These are phyloP conservation scores for Xerocomellus amylosporus DNA, from an alignment of 768 basidiomycete genomes.

Conservation along the genomic window DNA sequence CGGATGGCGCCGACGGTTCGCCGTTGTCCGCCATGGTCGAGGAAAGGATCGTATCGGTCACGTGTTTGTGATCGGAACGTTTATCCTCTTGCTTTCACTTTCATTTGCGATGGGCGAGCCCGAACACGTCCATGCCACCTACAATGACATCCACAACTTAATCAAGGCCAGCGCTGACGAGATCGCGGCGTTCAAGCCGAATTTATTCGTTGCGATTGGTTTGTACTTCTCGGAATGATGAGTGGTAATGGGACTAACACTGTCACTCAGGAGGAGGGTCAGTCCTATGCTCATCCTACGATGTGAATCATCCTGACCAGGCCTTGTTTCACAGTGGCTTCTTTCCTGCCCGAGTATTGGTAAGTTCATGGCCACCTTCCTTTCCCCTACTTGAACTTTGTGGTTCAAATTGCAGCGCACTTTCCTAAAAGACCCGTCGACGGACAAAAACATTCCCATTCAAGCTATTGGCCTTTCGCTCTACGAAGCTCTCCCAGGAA, in stretches of 20 bases:
- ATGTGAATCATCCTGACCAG: constrained; percentile 11
- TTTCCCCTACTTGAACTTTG: neutral
- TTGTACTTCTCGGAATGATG: constrained; percentile 18
- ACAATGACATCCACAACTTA: constrained; percentile 91
- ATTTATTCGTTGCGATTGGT: constrained; percentile 84
- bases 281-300: constrained; percentile 34
- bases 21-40: constrained; percentile 16
- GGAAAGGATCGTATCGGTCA: constrained; percentile 8
- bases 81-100: neutral
- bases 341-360: constrained; percentile 92
- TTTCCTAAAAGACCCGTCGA: constrained; percentile 69
- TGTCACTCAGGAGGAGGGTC: constrained; percentile 71
- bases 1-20: constrained; percentile 19
- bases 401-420: constrained; percentile 55
- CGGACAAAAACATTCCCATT: constrained; percentile 81
- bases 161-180: constrained; percentile 63
- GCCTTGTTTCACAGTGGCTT: constrained; percentile 63
- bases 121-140: constrained; percentile 70
- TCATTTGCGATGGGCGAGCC: constrained; percentile 37
- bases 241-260: neutral
- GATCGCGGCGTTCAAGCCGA: constrained; percentile 85
- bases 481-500: constrained; percentile 85
- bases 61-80: constrained; percentile 7
- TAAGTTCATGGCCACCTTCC: constrained; percentile 24
- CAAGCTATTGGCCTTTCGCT: constrained; percentile 95